Conservation (phyloP, 1,284 basidiomycete species). For the Inonotus obliquus region DNA sequence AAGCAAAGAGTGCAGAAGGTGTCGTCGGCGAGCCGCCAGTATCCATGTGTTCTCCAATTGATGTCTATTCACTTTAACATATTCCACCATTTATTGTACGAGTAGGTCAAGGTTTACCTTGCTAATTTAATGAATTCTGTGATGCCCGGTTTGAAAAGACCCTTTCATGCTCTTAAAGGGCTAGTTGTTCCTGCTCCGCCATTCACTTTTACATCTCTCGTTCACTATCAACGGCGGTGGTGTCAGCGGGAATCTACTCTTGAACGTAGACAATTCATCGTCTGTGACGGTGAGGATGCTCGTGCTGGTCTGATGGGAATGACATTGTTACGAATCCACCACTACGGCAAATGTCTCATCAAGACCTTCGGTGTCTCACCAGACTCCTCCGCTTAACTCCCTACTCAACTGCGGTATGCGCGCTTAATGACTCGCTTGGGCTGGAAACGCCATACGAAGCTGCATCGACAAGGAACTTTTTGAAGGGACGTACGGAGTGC, state of each 20-base stretch:
- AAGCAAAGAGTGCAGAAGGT: background rate
- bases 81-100: too few relatives aligned
- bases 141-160: background rate
- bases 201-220: slow-evolving; percentile 27
- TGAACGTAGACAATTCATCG: slow-evolving; percentile 75
- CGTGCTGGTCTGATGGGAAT: slow-evolving; percentile 79
- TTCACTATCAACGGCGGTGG: slow-evolving; percentile 37
- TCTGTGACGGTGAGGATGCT: slow-evolving; percentile 77
- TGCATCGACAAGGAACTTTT: slow-evolving; percentile 79
- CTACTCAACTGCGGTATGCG: slow-evolving; percentile 82
- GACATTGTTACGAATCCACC: slow-evolving; percentile 61
- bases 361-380: slow-evolving; percentile 83
- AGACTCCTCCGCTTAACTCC: slow-evolving; percentile 91
- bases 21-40: slow-evolving; percentile 23
- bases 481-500: slow-evolving; percentile 85
- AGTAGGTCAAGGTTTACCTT: too few relatives aligned
- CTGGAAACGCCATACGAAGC: slow-evolving; percentile 60
- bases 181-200: slow-evolving; percentile 49
- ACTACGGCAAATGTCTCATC: slow-evolving; percentile 89
- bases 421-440: slow-evolving; percentile 43
- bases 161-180: background rate
- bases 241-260: slow-evolving; percentile 30
- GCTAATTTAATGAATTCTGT: background rate
- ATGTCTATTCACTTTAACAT: too few relatives aligned
- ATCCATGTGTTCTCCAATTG: background rate